A percentile compares a stretch with the other conserved stretches of the same genome.
Evolutionary conservation across 177 flowering plant genomes (phyloP).

Genomic region (Vitis hybrid): DNA sequence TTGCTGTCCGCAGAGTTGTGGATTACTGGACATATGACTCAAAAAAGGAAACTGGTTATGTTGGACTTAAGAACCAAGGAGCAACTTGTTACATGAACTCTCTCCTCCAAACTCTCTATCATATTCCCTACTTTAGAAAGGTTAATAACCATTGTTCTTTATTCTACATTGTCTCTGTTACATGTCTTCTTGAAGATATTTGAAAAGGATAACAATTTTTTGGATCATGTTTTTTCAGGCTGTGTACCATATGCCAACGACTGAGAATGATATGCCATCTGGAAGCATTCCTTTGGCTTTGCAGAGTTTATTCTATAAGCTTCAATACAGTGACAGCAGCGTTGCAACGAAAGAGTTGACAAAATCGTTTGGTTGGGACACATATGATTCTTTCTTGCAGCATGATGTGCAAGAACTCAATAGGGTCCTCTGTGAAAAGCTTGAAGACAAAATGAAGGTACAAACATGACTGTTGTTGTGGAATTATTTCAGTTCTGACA

Average conservation of each 20-base stretch:
- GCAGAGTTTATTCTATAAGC: conserved; percentile 54
- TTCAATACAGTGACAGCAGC: conserved; percentile 42
- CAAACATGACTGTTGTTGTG: too few relatives aligned
- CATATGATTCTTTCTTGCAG: conserved; percentile 58
- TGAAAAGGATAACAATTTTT: neutral
- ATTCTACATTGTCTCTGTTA: neutral
- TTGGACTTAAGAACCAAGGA: conserved; percentile 47
- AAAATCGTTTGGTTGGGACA: conserved; percentile 65
- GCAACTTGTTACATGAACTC: conserved; percentile 50
- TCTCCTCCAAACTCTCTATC: conserved; percentile 38
- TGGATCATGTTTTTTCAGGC: conserved; percentile 28
- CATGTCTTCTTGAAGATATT: neutral
- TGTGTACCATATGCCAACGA: conserved; percentile 59
- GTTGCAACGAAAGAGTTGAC: conserved; percentile 57
- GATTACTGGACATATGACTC: conserved; percentile 40
- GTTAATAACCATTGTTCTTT: conserved; percentile 12
- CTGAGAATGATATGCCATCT: conserved; percentile 50
- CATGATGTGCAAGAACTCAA: conserved; percentile 65
- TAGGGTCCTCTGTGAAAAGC: conserved; percentile 51
- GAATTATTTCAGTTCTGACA: too few relatives aligned
- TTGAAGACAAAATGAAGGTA: conserved; percentile 66
- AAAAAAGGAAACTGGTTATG: conserved; percentile 44
- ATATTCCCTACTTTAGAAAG: conserved; percentile 45
- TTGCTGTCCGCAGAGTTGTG: conserved; percentile 29
- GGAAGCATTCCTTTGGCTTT: conserved; percentile 53